Evolutionary conservation across 1,284 basidiomycete species (phyloP).

Genomic region (Sutorius eximius): DNA sequence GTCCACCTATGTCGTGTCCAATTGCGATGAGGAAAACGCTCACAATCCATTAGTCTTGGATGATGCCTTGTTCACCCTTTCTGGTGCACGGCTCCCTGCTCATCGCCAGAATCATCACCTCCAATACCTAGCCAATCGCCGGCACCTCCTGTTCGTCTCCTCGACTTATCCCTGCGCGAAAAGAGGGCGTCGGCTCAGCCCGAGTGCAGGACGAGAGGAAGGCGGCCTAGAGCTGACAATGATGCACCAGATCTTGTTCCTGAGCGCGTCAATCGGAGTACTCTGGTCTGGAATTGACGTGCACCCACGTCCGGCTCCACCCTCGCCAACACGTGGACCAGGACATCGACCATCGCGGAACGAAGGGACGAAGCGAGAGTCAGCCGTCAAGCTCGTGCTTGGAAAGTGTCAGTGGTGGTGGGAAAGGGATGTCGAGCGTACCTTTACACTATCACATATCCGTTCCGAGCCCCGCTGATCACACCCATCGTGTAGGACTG

Average conservation of each 20-base stretch:
- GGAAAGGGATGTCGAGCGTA: too few relatives aligned
- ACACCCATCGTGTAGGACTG: too few relatives aligned
- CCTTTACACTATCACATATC: too few relatives aligned
- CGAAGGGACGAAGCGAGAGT: too few relatives aligned
- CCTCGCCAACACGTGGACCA: conserved; percentile 29
- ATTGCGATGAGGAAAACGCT: background rate
- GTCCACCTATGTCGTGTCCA: conserved; percentile 8
- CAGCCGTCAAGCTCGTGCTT: too few relatives aligned
- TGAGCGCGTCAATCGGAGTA: conserved; percentile 23
- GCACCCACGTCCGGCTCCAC: conserved; percentile 24
- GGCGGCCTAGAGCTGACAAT: too few relatives aligned
- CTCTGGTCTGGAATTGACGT: conserved; percentile 25
- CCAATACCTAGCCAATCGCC: conserved; percentile 35
- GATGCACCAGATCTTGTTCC: conserved; percentile 29
- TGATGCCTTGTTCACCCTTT: conserved; percentile 33
- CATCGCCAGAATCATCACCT: conserved; percentile 34
- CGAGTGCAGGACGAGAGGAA: too few relatives aligned
- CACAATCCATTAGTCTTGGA: conserved; percentile 28
- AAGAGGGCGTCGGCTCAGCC: too few relatives aligned
- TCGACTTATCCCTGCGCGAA: conserved; percentile 27
- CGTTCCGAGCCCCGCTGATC: too few relatives aligned
- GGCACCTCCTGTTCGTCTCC: conserved; percentile 37
- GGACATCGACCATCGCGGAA: too few relatives aligned
- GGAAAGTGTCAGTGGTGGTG: too few relatives aligned
- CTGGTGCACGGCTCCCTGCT: conserved; percentile 18